Evolutionary conservation across 768 basidiomycete genomes (phyloP).

Genomic region (Tulasnella sp.): DNA sequence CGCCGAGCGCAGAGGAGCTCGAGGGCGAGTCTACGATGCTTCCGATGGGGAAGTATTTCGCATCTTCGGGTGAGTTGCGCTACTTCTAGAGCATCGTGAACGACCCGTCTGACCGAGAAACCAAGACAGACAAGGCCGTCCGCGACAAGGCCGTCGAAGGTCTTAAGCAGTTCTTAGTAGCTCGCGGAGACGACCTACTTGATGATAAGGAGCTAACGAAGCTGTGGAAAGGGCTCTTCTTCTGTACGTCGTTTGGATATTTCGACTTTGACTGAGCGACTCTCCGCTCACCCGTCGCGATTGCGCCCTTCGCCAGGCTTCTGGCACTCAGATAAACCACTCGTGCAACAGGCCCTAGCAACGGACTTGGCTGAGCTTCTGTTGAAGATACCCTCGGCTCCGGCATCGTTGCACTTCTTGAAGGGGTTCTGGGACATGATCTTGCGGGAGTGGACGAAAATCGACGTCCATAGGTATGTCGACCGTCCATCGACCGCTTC

Average conservation of each 20-base stretch:
- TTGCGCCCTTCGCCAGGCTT: constrained; percentile 52
- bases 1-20: background rate
- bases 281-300: background rate
- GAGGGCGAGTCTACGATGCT: constrained; percentile 4
- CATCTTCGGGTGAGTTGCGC: constrained; percentile 65
- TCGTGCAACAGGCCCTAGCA: constrained; percentile 89
- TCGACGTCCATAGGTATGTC: constrained; percentile 78
- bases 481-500: background rate
- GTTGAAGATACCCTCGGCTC: constrained; percentile 51
- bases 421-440: constrained; percentile 86
- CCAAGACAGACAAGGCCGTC: constrained; percentile 69
- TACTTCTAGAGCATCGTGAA: constrained; percentile 5
- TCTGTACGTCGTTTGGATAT: constrained; percentile 51
- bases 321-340: constrained; percentile 99
- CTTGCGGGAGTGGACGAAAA: constrained; percentile 87
- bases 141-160: constrained; percentile 86
- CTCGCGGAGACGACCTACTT: constrained; percentile 48
- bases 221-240: constrained; percentile 97
- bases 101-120: constrained; percentile 9
- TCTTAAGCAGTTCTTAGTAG: constrained; percentile 70
- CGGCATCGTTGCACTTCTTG: constrained; percentile 65
- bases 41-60: constrained; percentile 84
- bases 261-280: background rate
- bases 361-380: constrained; percentile 75
- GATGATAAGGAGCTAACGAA: constrained; percentile 76